Percentiles rank a stretch among this genome's conserved stretches.
phyloP scores from a whole-genome alignment of 257 asterid species.

The Solanum pimpinellifolium region DNA sequence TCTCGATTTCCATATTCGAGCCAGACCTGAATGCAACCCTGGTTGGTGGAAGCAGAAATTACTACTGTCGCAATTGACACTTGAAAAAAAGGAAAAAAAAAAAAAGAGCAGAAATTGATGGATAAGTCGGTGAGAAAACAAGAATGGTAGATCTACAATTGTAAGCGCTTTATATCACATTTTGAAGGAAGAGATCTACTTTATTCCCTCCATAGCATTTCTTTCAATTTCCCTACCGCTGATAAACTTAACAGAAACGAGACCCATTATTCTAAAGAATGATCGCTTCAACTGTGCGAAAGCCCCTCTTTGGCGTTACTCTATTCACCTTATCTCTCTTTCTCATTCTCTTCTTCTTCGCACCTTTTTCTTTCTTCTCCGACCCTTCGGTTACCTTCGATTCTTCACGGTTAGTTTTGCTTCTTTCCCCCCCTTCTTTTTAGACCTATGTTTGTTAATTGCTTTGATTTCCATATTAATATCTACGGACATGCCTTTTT shows the following conservation, averaged over 20 bases:
- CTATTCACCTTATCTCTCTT: conserved; percentile 24
- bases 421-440: neutral
- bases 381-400: conserved; percentile 1
- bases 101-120: neutral
- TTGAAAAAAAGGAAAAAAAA: neutral
- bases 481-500: neutral
- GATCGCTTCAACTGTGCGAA: conserved; percentile 46
- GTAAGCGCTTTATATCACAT: neutral
- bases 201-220: neutral
- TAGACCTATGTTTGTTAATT: neutral
- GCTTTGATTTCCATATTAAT: neutral
- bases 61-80: neutral
- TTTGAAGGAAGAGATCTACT: neutral
- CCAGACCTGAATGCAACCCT: neutral
- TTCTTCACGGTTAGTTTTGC: conserved; percentile 39
- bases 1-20: neutral
- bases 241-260: neutral
- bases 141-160: neutral
- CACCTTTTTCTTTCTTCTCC: conserved; percentile 41
- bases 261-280: neutral
- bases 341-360: conserved; percentile 31
- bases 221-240: neutral
- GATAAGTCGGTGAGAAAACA: neutral
- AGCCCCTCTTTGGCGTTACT: conserved; percentile 34
- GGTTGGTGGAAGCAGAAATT: neutral